Evolutionary conservation across 306 rosid genomes (phyloP), one percentile per base, ranked within the genome.

Genomic region (Fagus sylvatica): DNA sequence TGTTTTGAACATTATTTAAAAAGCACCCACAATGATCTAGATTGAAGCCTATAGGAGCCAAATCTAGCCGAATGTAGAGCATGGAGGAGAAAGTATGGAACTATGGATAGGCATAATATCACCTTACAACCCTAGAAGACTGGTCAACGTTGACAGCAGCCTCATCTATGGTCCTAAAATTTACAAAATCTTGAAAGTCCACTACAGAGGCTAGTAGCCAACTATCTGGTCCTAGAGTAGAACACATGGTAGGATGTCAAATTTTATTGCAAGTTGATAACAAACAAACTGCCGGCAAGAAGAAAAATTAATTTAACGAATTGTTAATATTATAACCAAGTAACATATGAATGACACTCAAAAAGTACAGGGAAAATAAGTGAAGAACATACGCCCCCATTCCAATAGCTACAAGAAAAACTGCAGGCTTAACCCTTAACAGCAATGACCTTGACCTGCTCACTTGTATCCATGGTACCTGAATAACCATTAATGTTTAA

Each of bases 391-490:
- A 95, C 98, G 82, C 81, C 85, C 97, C 98, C 80, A 93, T 75
- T 88, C 93, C 98, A 86, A 89, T 86, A 60, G 98, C 98, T 67
- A 83, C 82, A 61, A 95, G 97, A 85, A 95, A 95, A 79, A 82
- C 86, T 33, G 79, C 40, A 76, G 98, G 98, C 81, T 89, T 89
- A 83, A 95, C 98, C 91, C 84, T 80, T 84, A 95, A 54, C 70
- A 95, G 80, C 60, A 90, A 84, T 62, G 97, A 77, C 88, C 95
- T 89, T 22, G 98, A 95, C 85, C 74, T 90, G 88, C 98, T 95
- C 78, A 95, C 92, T 87, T 95, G 98, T 75, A 81, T 91, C 97
- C 97, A 95, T 61, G 98, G 98, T 80, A 95, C 97, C 98, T 95
- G 82, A 80, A 88, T 28, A 84, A 72, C 51, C 75, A 75, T 76